A percentile compares a stretch with the other conserved stretches of the same genome.
phyloP scores from a whole-genome alignment of 495 filamentous ascomycete species.

The Penicillium verhagenii region DNA sequence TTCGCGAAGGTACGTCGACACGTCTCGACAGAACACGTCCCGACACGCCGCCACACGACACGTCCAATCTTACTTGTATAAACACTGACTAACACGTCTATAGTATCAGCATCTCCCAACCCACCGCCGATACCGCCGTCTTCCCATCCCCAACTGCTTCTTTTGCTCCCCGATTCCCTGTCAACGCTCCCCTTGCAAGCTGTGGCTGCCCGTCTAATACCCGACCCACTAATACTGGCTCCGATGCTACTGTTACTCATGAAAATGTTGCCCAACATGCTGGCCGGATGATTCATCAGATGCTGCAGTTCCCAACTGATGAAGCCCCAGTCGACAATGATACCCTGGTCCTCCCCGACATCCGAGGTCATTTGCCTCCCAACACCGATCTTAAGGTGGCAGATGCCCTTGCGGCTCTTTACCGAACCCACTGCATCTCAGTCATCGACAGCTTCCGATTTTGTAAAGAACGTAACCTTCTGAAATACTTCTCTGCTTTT shows the following conservation, averaged over 20 bases:
- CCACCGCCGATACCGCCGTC: conserved; percentile 62
- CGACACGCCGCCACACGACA: no score
- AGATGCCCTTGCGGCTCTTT: conserved; percentile 77
- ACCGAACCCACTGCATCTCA: conserved; percentile 91
- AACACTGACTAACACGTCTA: conserved; percentile 7
- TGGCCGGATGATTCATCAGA: conserved; percentile 60
- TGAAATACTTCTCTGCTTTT: conserved; percentile 93
- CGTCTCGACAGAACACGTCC: no score
- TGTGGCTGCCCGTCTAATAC: conserved; percentile 30
- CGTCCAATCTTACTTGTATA: conserved; percentile 1
- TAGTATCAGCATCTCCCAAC: conserved; percentile 46
- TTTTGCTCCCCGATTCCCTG: conserved; percentile 33
- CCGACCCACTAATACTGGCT: conserved; percentile 3
- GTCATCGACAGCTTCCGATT: conserved; percentile 92
- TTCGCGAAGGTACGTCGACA: conserved; percentile 34
- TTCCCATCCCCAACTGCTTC: conserved; percentile 63
- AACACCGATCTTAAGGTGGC: conserved; percentile 79
- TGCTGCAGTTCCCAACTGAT: conserved; percentile 62
- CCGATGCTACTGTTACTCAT: conserved; percentile 32
- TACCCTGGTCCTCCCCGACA: conserved; percentile 71
- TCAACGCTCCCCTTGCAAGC: conserved; percentile 16
- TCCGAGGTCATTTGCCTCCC: conserved; percentile 70
- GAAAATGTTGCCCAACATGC: conserved; percentile 45
- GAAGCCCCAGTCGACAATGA: conserved; percentile 59
- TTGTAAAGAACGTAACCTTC: conserved; percentile 92